Evolutionary conservation across 805 yeast species (phyloP), one percentile per base, ranked within the genome.

Genomic region (Cyberlindnera lachancei): DNA sequence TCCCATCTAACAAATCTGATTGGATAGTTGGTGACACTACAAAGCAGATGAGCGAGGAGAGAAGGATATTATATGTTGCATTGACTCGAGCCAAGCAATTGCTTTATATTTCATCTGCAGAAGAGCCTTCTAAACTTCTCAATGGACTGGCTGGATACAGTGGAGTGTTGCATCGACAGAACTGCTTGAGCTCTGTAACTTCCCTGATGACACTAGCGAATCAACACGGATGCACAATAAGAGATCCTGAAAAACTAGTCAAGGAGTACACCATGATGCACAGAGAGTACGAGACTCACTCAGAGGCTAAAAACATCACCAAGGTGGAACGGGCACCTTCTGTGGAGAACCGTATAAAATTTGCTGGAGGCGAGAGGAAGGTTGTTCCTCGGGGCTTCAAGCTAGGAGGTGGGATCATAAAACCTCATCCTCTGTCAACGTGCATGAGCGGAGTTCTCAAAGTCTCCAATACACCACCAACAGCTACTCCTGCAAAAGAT

Each of bases 11-110:
- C 3, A 68, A 67, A 48, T 51, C 17, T 41, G 50, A 17, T 44
- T 48, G 23, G 48, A 43, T 28, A 20, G 30, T 18, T 7, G 26
- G 34, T 4, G 31, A 25, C 16, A 11, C 16, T 16, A 46, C 41
- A 3, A 48, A 52, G 23, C 52, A 44, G 12, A 59, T 73, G 3
- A 70, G 80, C 41, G 97, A 90, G 56, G 96, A 87, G 48, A 58
- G 94, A 34, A 55, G 97, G 30, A 73, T 90, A 44, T 68, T 87
- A 37, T 92, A 85, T 53, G 98, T 92, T 10, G 95, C 95, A 0
- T 63, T 79, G 27, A 90, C 96, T 0, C 66, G 98, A 41, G 94
- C 96, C 0, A 79, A 81, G 52, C 55, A 55, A 4, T 46, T 76
- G 16, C 51, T 79, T 9, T 73, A 69, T 42, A 43, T 79, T 12